Percentiles rank a stretch among this genome's conserved stretches.
These are phyloP conservation scores for Claviceps quebecensis DNA, from an alignment of 2,329 filamentous ascomycete genomes.

Conservation along the genomic window DNA sequence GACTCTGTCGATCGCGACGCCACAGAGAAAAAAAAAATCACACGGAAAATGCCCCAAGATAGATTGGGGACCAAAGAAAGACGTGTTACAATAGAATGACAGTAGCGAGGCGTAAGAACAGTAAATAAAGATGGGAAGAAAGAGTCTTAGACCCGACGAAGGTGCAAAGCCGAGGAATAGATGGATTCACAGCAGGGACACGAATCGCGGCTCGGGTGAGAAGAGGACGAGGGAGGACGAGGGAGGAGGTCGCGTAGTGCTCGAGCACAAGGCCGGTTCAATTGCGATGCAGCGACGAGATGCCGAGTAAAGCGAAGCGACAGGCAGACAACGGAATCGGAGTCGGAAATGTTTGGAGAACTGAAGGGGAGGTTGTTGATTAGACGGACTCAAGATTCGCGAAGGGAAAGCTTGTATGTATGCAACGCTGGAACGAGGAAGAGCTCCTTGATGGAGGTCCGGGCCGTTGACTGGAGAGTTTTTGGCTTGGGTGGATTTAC, in stretches of 20 bases:
- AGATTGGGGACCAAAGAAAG: background rate
- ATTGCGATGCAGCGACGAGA: constrained; percentile 5
- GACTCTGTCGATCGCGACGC: background rate
- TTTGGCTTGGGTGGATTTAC: no score
- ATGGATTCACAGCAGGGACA: background rate
- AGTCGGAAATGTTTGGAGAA: background rate
- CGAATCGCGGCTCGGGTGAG: background rate
- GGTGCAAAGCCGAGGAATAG: background rate
- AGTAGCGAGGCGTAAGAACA: background rate
- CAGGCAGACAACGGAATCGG: constrained; percentile 1
- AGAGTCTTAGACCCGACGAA: constrained; percentile 1
- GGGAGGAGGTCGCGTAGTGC: background rate
- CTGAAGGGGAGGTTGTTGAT: background rate
- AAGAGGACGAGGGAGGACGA: no score
- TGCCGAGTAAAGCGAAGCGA: constrained; percentile 5
- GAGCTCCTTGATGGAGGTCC: background rate
- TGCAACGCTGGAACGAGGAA: background rate
- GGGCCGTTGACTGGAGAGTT: background rate
- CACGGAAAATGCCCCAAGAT: background rate
- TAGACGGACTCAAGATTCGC: background rate
- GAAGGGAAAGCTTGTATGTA: background rate
- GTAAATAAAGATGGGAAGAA: background rate
- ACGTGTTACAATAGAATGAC: background rate
- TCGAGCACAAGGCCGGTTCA: background rate
- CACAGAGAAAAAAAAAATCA: background rate